Evolutionary conservation across 2,329 filamentous ascomycete species (phyloP), one percentile per base, ranked within the genome.

Genomic region (Fusarium fujikuroi): DNA sequence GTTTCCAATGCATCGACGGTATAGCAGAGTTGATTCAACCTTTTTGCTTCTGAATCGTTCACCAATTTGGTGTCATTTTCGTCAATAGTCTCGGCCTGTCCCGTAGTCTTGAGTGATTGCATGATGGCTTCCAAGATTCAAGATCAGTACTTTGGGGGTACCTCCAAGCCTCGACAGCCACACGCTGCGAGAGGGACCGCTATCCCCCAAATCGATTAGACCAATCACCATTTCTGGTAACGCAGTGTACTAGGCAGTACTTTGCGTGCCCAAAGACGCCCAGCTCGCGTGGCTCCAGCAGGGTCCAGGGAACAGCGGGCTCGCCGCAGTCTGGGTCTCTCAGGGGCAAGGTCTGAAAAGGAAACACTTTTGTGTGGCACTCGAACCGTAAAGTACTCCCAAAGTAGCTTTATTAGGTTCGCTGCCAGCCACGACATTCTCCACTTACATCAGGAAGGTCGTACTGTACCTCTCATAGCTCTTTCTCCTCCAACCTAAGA

Each of bases 261-360:
- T 46, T 69, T 21, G 30, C 23, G 57, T n/a, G 44, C 65, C 37
- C 30, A 53, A 63, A 30, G 30, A n/a, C 40, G 40, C 44, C 40
- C 40, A 63, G 52, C 47, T 40, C 60, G 49, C 57, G 60, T 74
- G 72, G 64, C 68, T 74, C 58, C 49, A 69, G 63, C 66, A 65
- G 66, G 66, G 65, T 69, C 50, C 25, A 69, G 18, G 40, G 44
- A 32, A 69, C 36, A 46, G 30, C 36, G 59, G 63, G 53, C 37
- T 69, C 44, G 53, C 56, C 69, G 59, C 67, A 72, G 46, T 54
- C 44, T 25, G 19, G 44, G 19, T 30, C 58, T 50, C 52, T 61
- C 67, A 74, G 71, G 71, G 71, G 68, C 40, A 69, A 46, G 44
- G 23, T 50, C 70, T 56, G 60, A 72, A 60, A 39, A 62, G 66